Percentiles rank a stretch among this genome's conserved stretches.
phyloP scores from a whole-genome alignment of 768 basidiomycete species.

The Mycena polygramma region DNA sequence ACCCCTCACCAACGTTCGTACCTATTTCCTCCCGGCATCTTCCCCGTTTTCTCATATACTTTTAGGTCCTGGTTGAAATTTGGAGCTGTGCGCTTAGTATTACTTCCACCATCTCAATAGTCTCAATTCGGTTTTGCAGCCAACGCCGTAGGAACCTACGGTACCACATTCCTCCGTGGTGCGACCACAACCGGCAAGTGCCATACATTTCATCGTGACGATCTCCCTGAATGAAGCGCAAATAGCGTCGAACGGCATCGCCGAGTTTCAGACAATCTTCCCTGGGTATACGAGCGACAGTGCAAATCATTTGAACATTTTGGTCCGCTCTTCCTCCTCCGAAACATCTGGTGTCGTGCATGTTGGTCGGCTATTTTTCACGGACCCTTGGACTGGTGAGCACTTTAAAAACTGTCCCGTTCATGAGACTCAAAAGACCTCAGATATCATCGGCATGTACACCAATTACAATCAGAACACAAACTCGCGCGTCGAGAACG shows the following conservation, averaged over 20 bases:
- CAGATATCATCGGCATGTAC: constrained; percentile 44
- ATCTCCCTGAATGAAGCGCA: not conserved
- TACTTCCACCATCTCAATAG: not conserved
- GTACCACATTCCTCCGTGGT: constrained; percentile 52
- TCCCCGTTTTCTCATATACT: not conserved
- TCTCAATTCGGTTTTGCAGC: constrained; percentile 41
- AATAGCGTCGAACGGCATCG: constrained; percentile 49
- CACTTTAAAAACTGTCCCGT: not conserved
- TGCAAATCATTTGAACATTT: constrained; percentile 54
- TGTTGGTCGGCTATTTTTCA: constrained; percentile 56
- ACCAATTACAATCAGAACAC: constrained; percentile 49
- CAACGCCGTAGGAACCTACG: constrained; percentile 52
- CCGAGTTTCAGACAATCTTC: constrained; percentile 54
- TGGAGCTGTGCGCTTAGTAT: constrained; percentile 44
- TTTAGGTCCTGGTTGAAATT: constrained; percentile 53
- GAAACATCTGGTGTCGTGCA: constrained; percentile 46
- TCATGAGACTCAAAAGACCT: not conserved
- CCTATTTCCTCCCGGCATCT: not conserved
- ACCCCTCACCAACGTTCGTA: constrained; percentile 45
- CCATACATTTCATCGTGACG: not conserved
- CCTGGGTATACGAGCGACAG: constrained; percentile 51
- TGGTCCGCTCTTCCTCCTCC: constrained; percentile 48
- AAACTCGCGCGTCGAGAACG: constrained; percentile 45
- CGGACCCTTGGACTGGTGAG: constrained; percentile 48
- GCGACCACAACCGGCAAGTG: constrained; percentile 44